A percentile compares a stretch with the other conserved stretches of the same genome.
phyloP scores from a whole-genome alignment of 2,329 filamentous ascomycete genomes.

The Phyllosticta capitalensis region DNA sequence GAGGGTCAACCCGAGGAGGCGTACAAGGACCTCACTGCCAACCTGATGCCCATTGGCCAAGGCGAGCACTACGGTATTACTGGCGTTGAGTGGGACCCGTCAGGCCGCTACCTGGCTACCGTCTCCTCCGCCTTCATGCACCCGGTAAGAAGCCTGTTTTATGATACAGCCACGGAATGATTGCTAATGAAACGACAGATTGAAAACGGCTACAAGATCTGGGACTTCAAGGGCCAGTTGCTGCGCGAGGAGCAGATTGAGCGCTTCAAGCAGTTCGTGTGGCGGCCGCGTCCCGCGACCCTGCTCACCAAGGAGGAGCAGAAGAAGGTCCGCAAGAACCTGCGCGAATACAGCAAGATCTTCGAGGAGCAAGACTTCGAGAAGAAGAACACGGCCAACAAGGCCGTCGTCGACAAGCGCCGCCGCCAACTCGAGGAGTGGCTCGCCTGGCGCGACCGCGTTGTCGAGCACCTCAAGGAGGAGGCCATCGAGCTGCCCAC shows the following conservation, averaged over 20 bases:
- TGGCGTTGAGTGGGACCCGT: conserved; percentile 96
- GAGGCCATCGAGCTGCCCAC: conserved; percentile 49
- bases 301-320: conserved; percentile 94
- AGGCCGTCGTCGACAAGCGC: conserved; percentile 83
- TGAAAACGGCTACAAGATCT: conserved; percentile 98
- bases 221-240: conserved; percentile 86
- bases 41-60: conserved; percentile 88
- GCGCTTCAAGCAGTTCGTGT: conserved; percentile 95
- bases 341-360: conserved; percentile 87
- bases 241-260: conserved; percentile 87
- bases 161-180: background rate
- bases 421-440: conserved; percentile 79
- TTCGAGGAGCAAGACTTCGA: conserved; percentile 95
- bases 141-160: conserved; percentile 52
- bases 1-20: conserved; percentile 71
- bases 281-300: conserved; percentile 86
- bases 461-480: conserved; percentile 58
- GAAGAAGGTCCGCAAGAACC: conserved; percentile 95
- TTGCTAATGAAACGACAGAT: conserved; percentile 48
- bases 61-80: conserved; percentile 96
- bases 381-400: conserved; percentile 86
- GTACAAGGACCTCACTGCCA: conserved; percentile 91
- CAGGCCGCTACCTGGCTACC: conserved; percentile 85
- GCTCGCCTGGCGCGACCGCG: conserved; percentile 68
- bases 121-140: conserved; percentile 96